These are phyloP conservation scores for Rhizopus stolonifer DNA, from an alignment of 371 early-diverging fungal species.

Conservation along the genomic window DNA sequence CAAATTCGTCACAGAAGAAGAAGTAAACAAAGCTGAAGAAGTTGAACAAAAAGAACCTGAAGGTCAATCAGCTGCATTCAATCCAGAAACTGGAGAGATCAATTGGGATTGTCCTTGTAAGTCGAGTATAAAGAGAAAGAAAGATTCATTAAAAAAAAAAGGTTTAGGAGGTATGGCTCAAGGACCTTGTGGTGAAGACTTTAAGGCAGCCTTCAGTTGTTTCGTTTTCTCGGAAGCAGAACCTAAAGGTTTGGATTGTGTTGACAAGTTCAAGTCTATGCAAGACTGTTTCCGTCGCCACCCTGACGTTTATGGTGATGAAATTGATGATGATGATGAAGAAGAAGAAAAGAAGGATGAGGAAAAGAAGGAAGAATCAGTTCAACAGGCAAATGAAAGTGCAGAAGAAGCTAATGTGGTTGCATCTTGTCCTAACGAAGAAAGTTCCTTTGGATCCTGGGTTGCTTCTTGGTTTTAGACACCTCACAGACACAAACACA, in stretches of 20 bases:
- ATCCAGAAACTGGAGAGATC: slow-evolving; percentile 91
- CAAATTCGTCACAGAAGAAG: slow-evolving; percentile 43
- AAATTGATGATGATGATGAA: slow-evolving; percentile 60
- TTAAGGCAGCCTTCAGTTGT: slow-evolving; percentile 96
- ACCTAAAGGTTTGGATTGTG: slow-evolving; percentile 87
- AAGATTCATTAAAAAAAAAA: slow-evolving; percentile 1
- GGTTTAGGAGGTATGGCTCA: slow-evolving; percentile 90
- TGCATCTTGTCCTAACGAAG: not conserved
- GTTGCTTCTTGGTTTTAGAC: slow-evolving; percentile 9
- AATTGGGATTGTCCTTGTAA: slow-evolving; percentile 99
- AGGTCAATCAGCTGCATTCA: slow-evolving; percentile 52
- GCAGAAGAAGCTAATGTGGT: not conserved
- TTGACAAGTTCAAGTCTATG: slow-evolving; percentile 82
- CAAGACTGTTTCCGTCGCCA: slow-evolving; percentile 82
- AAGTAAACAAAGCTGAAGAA: slow-evolving; percentile 28
- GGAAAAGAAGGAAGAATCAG: not conserved
- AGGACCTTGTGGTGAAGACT: slow-evolving; percentile 95
- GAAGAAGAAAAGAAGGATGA: slow-evolving; percentile 35
- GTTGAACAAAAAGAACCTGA: slow-evolving; percentile 21
- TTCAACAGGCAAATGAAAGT: not conserved
- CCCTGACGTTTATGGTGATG: slow-evolving; percentile 77
- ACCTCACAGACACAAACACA: too few relatives aligned
- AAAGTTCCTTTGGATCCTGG: slow-evolving; percentile 2
- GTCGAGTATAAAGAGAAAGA: not conserved
- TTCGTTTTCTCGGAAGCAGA: slow-evolving; percentile 89